These are phyloP conservation scores for Neocucurbitaria cava DNA, from an alignment of 2,329 filamentous ascomycete species.

Conservation along the genomic window DNA sequence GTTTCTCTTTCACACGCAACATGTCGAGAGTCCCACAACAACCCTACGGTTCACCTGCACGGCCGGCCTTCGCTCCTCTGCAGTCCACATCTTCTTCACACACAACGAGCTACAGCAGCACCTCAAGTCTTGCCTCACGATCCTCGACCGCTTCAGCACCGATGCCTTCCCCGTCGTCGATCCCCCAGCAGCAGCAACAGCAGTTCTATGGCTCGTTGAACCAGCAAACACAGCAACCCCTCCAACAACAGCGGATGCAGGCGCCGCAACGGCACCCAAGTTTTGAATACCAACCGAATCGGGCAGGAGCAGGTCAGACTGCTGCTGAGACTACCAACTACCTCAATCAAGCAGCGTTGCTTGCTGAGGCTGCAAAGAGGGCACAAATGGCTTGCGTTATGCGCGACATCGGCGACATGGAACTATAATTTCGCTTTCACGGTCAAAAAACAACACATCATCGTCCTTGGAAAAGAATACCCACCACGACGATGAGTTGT, in stretches of 20 bases:
- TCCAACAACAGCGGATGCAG: slow-evolving; percentile 38
- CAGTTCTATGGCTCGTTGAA: slow-evolving; percentile 41
- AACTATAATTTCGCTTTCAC: slow-evolving; percentile 51
- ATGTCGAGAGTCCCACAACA: slow-evolving; percentile 33
- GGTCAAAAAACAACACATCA: neutral
- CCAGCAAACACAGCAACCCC: slow-evolving; percentile 33
- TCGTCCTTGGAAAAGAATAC: neutral
- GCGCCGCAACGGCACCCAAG: slow-evolving; percentile 34
- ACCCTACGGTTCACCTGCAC: slow-evolving; percentile 24
- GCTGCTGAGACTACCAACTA: slow-evolving; percentile 64
- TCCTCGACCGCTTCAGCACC: slow-evolving; percentile 44
- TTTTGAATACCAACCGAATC: slow-evolving; percentile 46
- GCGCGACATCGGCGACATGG: slow-evolving; percentile 81
- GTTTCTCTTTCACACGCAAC: neutral
- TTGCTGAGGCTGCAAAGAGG: slow-evolving; percentile 91
- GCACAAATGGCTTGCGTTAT: slow-evolving; percentile 90
- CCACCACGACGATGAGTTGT: neutral
- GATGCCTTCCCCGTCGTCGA: slow-evolving; percentile 42
- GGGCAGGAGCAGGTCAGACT: slow-evolving; percentile 43
- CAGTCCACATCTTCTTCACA: slow-evolving; percentile 38
- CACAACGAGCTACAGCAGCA: slow-evolving; percentile 51
- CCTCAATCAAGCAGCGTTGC: slow-evolving; percentile 80
- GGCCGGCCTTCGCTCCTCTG: slow-evolving; percentile 47
- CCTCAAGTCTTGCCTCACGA: slow-evolving; percentile 47
- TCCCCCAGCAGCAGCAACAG: slow-evolving; percentile 37